Evolutionary conservation across 2,329 filamentous ascomycete genomes (phyloP).

Genomic region (Pseudogymnoascus sp.): DNA sequence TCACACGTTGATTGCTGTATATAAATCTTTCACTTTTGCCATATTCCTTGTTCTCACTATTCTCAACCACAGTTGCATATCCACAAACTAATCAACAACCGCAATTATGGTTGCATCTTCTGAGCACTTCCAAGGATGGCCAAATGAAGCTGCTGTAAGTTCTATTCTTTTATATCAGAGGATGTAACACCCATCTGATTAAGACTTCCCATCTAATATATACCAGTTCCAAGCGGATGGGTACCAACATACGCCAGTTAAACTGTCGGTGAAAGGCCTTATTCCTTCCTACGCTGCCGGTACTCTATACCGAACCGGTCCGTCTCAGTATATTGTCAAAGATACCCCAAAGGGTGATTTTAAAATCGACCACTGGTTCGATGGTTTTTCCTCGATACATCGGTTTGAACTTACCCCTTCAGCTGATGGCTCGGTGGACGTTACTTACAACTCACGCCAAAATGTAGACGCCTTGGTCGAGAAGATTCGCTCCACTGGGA

Average conservation of each 20-base stretch:
- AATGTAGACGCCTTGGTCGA: constrained; percentile 60
- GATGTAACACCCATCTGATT: neutral
- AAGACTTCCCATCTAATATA: neutral
- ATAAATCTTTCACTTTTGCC: neutral
- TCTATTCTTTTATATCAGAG: too few species aligned
- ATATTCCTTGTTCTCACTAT: neutral
- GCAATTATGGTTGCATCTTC: neutral
- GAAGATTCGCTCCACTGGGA: constrained; percentile 53
- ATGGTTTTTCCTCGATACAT: constrained; percentile 66
- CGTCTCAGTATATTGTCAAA: constrained; percentile 58
- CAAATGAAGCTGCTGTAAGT: constrained; percentile 1
- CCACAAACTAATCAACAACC: neutral
- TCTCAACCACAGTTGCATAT: neutral
- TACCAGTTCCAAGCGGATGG: neutral
- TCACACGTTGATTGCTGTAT: neutral
- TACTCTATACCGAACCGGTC: constrained; percentile 67
- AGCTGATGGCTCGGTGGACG: constrained; percentile 33
- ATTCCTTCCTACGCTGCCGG: constrained; percentile 70
- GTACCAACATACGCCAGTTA: constrained; percentile 41
- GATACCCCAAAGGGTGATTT: constrained; percentile 52
- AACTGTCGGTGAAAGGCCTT: constrained; percentile 54
- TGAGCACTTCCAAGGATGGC: neutral
- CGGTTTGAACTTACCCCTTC: constrained; percentile 60
- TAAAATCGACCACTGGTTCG: constrained; percentile 70
- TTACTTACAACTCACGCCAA: constrained; percentile 65